These are phyloP conservation scores for Rhodotorula mucilaginosa DNA, from an alignment of 1,284 basidiomycete species.

Conservation along the genomic window DNA sequence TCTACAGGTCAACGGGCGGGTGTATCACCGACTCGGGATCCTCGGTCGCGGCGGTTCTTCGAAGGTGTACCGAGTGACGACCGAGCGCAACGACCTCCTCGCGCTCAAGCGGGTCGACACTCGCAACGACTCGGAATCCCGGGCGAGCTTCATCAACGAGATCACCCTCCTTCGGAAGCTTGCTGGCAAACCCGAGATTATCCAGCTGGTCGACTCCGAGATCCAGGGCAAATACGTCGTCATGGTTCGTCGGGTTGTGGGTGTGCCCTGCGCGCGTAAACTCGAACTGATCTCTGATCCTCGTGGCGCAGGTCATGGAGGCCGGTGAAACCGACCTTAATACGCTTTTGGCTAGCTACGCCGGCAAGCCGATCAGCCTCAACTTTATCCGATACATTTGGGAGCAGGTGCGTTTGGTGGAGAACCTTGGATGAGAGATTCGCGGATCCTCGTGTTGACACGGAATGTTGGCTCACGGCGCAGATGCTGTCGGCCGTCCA, in stretches of 20 bases:
- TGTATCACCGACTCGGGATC: constrained; percentile 76
- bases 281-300: background rate
- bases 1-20: constrained; percentile 66
- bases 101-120: constrained; percentile 87
- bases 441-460: background rate
- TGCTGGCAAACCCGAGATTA: constrained; percentile 82
- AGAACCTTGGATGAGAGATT: no score
- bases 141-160: constrained; percentile 90
- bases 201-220: constrained; percentile 82
- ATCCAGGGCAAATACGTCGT: constrained; percentile 59
- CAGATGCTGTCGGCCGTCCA: constrained; percentile 95
- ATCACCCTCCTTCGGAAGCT: constrained; percentile 81
- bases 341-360: constrained; percentile 69
- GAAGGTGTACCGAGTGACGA: constrained; percentile 86
- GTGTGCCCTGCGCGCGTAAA: background rate
- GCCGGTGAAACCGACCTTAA: constrained; percentile 88
- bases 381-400: constrained; percentile 91
- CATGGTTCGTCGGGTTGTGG: constrained; percentile 55
- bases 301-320: constrained; percentile 68
- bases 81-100: constrained; percentile 66
- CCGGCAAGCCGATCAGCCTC: constrained; percentile 77
- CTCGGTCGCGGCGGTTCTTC: constrained; percentile 90
- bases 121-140: constrained; percentile 73
- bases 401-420: constrained; percentile 68
- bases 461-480: no score